phyloP scores from a whole-genome alignment of 306 rosid genomes.

The Corylus heterophylla region DNA sequence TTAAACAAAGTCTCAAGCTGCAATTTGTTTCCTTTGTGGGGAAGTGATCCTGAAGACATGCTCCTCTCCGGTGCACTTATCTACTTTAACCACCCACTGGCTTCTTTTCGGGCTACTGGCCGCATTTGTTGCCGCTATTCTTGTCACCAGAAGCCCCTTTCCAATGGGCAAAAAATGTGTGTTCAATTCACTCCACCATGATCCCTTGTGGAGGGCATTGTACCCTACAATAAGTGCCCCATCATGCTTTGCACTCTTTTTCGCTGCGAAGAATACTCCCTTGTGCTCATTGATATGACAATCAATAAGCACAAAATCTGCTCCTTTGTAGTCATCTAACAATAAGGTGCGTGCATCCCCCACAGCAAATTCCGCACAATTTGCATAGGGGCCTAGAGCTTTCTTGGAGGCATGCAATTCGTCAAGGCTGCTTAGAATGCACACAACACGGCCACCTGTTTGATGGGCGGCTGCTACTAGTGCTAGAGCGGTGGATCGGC shows the following conservation, averaged over 20 bases:
- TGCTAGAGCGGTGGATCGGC: constrained; percentile 26
- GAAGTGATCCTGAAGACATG: constrained; percentile 51
- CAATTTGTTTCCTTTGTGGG: constrained; percentile 23
- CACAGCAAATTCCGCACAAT: constrained; percentile 36
- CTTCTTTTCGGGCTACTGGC: constrained; percentile 25
- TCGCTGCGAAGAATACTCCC: constrained; percentile 43
- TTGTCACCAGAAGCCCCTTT: constrained; percentile 49
- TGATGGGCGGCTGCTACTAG: constrained; percentile 49
- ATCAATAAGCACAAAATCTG: constrained; percentile 60
- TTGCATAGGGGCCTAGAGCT: constrained; percentile 30
- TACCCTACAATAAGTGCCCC: constrained; percentile 49
- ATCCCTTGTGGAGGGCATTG: constrained; percentile 42
- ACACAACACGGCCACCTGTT: constrained; percentile 48
- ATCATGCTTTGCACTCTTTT: constrained; percentile 29
- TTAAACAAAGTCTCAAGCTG: constrained; percentile 15
- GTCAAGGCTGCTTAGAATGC: constrained; percentile 7
- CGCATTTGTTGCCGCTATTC: constrained; percentile 17
- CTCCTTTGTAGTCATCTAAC: constrained; percentile 36
- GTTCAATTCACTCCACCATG: constrained; percentile 34
- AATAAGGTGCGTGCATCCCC: constrained; percentile 41
- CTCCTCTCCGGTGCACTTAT: constrained; percentile 52
- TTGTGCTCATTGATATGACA: constrained; percentile 40
- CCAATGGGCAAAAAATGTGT: constrained; percentile 55
- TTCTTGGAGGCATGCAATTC: constrained; percentile 22
- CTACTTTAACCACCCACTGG: constrained; percentile 51